Evolutionary conservation across 805 yeast genomes (phyloP).

Genomic region (Saturnispora besseyi): DNA sequence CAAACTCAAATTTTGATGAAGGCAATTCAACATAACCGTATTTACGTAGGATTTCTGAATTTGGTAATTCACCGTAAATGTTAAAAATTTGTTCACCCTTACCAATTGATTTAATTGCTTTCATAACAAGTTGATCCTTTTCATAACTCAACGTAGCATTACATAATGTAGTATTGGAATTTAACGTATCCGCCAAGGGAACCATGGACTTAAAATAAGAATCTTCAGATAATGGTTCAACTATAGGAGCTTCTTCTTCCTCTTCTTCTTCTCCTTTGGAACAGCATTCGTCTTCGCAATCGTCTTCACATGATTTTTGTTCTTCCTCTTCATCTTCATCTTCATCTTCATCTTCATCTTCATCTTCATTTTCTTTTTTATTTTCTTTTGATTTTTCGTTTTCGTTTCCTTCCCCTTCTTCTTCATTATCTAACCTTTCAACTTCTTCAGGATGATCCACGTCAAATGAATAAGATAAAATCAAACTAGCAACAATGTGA

Average conservation of each 20-base stretch:
- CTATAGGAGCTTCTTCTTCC: constrained; percentile 2
- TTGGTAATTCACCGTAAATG: constrained; percentile 86
- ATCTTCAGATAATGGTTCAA: constrained; percentile 22
- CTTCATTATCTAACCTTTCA: constrained; percentile 27
- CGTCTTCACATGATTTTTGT: constrained; percentile 10
- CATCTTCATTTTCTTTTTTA: constrained; percentile 18
- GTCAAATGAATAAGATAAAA: constrained; percentile 89
- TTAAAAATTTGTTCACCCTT: constrained; percentile 74
- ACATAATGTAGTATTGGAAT: constrained; percentile 68
- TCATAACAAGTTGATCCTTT: constrained; percentile 53
- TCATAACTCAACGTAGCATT: constrained; percentile 64
- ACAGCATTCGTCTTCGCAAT: constrained; percentile 16
- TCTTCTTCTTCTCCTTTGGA: constrained; percentile 15
- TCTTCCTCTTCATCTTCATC: constrained; percentile 23
- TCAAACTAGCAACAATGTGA: constrained; percentile 64
- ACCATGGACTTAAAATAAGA: constrained; percentile 71
- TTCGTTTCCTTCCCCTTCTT: constrained; percentile 17
- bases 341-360: constrained; percentile 27
- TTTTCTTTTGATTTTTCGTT: constrained; percentile 16
- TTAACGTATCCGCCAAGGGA: constrained; percentile 85
- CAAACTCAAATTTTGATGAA: constrained; percentile 72
- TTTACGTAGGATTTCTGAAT: constrained; percentile 79
- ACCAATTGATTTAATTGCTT: constrained; percentile 49
- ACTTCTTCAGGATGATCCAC: constrained; percentile 37
- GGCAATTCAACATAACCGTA: constrained; percentile 80